A percentile compares a stretch with the other conserved stretches of the same genome.
Conservation (phyloP, 345 rosid species). For the Eucalyptus sp. region DNA sequence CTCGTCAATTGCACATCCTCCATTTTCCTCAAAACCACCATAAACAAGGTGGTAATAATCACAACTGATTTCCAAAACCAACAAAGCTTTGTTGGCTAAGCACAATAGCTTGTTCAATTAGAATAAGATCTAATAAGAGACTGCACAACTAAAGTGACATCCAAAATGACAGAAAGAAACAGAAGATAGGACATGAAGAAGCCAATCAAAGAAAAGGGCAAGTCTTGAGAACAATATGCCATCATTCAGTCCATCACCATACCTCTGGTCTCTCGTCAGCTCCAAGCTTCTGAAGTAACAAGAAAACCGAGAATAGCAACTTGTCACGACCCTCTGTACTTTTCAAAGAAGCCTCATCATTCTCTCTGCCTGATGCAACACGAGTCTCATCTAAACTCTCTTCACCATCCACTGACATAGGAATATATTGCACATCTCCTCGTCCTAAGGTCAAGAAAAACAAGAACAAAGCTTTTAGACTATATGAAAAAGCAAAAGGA, state of each 20-base stretch:
- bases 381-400: conserved; percentile 19
- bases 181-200: background rate
- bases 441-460: conserved; percentile 12
- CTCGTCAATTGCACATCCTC: background rate
- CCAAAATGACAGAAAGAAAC: background rate
- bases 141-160: background rate
- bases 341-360: conserved; percentile 10
- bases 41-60: background rate
- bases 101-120: background rate
- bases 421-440: conserved; percentile 8
- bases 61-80: background rate
- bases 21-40: background rate
- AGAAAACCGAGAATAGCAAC: conserved; percentile 76
- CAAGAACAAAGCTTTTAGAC: background rate
- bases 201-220: background rate
- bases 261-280: conserved; percentile 99
- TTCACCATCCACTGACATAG: conserved; percentile 31
- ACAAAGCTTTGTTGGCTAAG: background rate
- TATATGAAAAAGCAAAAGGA: background rate
- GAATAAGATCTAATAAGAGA: background rate
- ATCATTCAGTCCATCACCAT: background rate
- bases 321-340: conserved; percentile 42
- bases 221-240: background rate
- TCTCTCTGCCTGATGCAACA: conserved; percentile 9
- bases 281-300: conserved; percentile 87